Evolutionary conservation across 1,139 yeast species (phyloP), one percentile per base, ranked within the genome.

Genomic region (Taphrina wiesneri): DNA sequence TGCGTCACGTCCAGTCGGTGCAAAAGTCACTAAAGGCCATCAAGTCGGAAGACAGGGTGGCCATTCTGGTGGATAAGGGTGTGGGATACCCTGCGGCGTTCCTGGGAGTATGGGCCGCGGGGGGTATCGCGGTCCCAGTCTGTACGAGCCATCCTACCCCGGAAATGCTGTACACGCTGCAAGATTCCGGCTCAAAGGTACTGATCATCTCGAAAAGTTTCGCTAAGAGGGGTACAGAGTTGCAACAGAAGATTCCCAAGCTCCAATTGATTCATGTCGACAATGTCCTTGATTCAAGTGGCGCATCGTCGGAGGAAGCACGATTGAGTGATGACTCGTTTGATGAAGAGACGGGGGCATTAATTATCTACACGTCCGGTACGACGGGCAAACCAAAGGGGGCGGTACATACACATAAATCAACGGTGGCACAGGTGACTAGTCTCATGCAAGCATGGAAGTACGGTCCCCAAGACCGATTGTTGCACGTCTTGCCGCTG

Each of bases 301-400:
- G 28, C n/a, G 11, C 11, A 9, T 1, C 1, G 15, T 21, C 19
- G n/a, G 28, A 45, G 13, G 13, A 21, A 21, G 1, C 30, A 21
- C 49, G 26, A 21, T n/a, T 45, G 43, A 32, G 56, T 19, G 17
- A 28, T 3, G 43, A 17, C 17, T 17, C 17, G 23, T n/a, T 56
- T 23, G 60, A 54, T 7, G 49, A 52, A 25, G 23, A 54, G n/a
- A 34, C 41, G 17, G 64, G 62, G 2, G 68, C 68, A 5, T 41
- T 76, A 65, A 76, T 76, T 70, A 71, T 76, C 39, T 77, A 77
- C 71, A 76, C 79, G 0, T 75, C 78, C 11, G 79, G 79, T 6
- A 77, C 79, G 1, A 75, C 78, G 2, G 79, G 79, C 26, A 74
- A 72, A 52, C 79, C 79, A 23, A 76, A 76, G 66, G 79, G 79